These are phyloP conservation scores for Saitozyma sp. DNA, from an alignment of 768 basidiomycete genomes.

Conservation along the genomic window DNA sequence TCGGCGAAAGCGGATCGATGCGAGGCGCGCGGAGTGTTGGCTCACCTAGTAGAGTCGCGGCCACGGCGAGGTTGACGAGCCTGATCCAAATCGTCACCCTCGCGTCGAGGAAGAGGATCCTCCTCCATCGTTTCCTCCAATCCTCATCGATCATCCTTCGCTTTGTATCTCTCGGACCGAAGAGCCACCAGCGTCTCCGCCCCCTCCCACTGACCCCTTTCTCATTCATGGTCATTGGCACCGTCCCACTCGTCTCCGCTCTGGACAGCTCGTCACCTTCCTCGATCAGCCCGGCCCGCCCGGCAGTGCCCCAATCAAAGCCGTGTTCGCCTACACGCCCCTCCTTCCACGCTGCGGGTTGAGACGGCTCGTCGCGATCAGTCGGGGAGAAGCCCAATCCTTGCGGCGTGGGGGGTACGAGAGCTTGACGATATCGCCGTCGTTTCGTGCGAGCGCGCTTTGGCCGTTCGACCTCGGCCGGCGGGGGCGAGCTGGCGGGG, in stretches of 20 bases:
- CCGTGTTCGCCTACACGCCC: slow-evolving; percentile 17
- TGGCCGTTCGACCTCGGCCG: too few species aligned
- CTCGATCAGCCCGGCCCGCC: slow-evolving; percentile 2
- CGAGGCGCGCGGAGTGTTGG: neutral
- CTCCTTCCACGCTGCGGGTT: slow-evolving; percentile 19
- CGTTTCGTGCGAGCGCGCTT: neutral
- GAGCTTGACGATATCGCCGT: slow-evolving; percentile 23
- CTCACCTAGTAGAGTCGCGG: slow-evolving; percentile 32
- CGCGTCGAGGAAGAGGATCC: slow-evolving; percentile 40
- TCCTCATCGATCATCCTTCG: slow-evolving; percentile 15
- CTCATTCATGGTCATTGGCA: slow-evolving; percentile 1
- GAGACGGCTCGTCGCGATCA: neutral
- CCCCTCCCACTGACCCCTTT: slow-evolving; percentile 1
- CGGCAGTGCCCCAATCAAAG: slow-evolving; percentile 24
- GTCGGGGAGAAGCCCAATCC: slow-evolving; percentile 40
- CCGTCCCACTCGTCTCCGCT: slow-evolving; percentile 6
- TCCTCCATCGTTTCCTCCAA: slow-evolving; percentile 25
- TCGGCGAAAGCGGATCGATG: too few species aligned
- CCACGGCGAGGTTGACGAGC: slow-evolving; percentile 30
- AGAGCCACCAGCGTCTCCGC: neutral
- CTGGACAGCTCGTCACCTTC: slow-evolving; percentile 19
- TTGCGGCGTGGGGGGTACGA: slow-evolving; percentile 40
- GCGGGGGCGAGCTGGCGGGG: too few species aligned
- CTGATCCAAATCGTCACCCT: slow-evolving; percentile 41
- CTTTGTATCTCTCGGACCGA: slow-evolving; percentile 14